These are phyloP conservation scores for Chytriomyces confervae DNA, from an alignment of 192 early-diverging fungal species.

Conservation along the genomic window DNA sequence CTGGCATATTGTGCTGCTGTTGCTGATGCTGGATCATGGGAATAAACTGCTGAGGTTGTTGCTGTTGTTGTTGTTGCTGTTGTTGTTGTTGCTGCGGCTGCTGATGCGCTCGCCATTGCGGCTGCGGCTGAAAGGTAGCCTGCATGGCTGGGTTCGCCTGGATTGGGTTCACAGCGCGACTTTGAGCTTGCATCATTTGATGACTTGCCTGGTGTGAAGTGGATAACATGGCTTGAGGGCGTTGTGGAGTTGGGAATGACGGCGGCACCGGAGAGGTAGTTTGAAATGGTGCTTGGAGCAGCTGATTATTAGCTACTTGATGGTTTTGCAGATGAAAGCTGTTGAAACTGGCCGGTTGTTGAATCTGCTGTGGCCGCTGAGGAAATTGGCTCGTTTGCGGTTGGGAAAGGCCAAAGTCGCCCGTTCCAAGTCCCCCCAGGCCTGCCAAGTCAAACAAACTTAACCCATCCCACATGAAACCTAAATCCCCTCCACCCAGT, in stretches of 20 bases:
- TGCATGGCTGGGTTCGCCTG: not conserved
- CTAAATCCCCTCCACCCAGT: not conserved
- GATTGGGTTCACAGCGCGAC: not conserved
- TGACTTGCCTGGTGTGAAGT: not conserved
- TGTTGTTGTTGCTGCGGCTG: not conserved
- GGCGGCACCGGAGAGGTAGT: not conserved
- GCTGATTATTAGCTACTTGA: not conserved
- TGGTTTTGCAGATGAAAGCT: not conserved
- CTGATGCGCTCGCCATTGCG: not conserved
- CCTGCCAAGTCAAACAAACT: slow-evolving; percentile 37
- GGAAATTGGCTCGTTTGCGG: not conserved
- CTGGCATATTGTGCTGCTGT: not conserved
- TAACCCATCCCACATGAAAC: slow-evolving; percentile 25
- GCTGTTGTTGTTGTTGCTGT: not conserved
- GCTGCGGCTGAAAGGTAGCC: no score
- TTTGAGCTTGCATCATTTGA: not conserved
- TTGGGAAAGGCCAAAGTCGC: not conserved
- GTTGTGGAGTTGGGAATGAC: not conserved
- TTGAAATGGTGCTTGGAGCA: not conserved
- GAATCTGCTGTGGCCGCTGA: not conserved
- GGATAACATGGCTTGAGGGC: not conserved
- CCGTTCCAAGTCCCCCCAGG: slow-evolving; percentile 19
- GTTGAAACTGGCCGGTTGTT: not conserved
- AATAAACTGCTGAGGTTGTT: not conserved
- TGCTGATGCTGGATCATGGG: not conserved